Evolutionary conservation across 2,329 filamentous ascomycete genomes (phyloP).

Genomic region (Alternaria gansuensis): DNA sequence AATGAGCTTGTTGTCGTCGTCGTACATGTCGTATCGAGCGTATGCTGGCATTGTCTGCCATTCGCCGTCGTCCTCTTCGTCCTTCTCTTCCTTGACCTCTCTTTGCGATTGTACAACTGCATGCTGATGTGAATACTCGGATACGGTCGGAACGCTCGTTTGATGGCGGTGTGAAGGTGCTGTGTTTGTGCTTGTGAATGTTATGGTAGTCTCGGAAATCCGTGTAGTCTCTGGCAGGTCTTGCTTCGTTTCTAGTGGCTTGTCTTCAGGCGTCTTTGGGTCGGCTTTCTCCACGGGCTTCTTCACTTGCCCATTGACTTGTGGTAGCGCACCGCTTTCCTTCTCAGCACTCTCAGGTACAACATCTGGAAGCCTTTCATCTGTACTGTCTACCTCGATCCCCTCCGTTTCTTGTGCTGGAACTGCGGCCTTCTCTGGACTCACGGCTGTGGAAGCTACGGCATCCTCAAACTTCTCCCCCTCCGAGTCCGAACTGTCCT

Average conservation of each 20-base stretch:
- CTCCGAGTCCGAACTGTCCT: constrained; percentile 39
- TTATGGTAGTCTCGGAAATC: constrained; percentile 13
- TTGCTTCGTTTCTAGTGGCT: constrained; percentile 17
- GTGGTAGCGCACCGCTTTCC: constrained; percentile 21
- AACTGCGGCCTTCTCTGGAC: constrained; percentile 42
- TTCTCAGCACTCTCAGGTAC: constrained; percentile 15
- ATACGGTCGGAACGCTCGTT: constrained; percentile 56
- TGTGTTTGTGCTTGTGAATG: constrained; percentile 23
- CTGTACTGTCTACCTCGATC: constrained; percentile 19
- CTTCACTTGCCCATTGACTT: constrained; percentile 28
- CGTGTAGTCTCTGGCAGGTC: constrained; percentile 1
- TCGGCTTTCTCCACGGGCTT: constrained; percentile 21
- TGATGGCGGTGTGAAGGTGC: constrained; percentile 21
- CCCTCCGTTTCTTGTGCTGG: constrained; percentile 26
- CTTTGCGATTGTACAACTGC: constrained; percentile 63
- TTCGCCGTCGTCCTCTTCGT: constrained; percentile 71
- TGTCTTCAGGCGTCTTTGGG: constrained; percentile 18
- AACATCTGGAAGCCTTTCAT: constrained; percentile 16
- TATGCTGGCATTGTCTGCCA: constrained; percentile 97
- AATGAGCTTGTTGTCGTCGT: constrained; percentile 88
- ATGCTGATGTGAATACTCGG: constrained; percentile 92
- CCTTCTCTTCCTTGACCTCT: constrained; percentile 56
- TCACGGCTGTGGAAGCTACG: constrained; percentile 33
- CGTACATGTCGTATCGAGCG: constrained; percentile 92
- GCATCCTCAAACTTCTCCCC: constrained; percentile 45